These are phyloP conservation scores for Mrakia hoshinonis DNA, from an alignment of 768 basidiomycete genomes.

Conservation along the genomic window DNA sequence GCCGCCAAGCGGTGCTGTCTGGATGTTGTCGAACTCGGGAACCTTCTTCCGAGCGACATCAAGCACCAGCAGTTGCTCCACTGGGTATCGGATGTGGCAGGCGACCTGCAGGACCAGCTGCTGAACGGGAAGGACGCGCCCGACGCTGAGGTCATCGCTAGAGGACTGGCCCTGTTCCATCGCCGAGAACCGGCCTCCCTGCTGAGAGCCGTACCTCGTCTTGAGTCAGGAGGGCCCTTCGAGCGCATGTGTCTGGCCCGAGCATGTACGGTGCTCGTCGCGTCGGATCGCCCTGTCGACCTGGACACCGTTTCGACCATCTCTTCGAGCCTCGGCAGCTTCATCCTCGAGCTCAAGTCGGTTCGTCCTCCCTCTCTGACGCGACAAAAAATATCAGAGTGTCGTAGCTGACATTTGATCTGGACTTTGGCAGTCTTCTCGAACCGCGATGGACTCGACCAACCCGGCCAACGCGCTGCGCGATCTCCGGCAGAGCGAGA, in stretches of 20 bases:
- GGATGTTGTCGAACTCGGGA: slow-evolving; percentile 9
- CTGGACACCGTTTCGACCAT: neutral
- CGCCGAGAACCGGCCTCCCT: neutral
- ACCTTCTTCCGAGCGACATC: neutral
- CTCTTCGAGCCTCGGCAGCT: neutral
- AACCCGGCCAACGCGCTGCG: neutral
- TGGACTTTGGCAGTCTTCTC: neutral
- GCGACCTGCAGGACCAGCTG: slow-evolving; percentile 15
- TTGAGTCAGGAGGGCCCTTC: neutral
- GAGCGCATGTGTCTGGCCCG: neutral
- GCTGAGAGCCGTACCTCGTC: neutral
- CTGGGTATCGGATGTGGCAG: slow-evolving; percentile 15
- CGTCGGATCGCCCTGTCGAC: neutral
- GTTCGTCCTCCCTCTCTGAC: neutral
- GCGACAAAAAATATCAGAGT: neutral
- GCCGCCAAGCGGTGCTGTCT: slow-evolving; percentile 11
- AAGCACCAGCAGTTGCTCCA: neutral
- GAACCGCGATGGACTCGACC: neutral
- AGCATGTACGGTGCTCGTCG: neutral
- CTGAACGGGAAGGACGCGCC: slow-evolving; percentile 4
- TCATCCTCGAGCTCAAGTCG: neutral
- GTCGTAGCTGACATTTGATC: neutral
- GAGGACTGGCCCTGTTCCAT: neutral
- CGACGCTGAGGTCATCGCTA: slow-evolving; percentile 5
- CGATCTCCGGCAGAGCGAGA: neutral